Evolutionary conservation across 2,329 filamentous ascomycete species (phyloP).

Genomic region (Sporothrix pallida): DNA sequence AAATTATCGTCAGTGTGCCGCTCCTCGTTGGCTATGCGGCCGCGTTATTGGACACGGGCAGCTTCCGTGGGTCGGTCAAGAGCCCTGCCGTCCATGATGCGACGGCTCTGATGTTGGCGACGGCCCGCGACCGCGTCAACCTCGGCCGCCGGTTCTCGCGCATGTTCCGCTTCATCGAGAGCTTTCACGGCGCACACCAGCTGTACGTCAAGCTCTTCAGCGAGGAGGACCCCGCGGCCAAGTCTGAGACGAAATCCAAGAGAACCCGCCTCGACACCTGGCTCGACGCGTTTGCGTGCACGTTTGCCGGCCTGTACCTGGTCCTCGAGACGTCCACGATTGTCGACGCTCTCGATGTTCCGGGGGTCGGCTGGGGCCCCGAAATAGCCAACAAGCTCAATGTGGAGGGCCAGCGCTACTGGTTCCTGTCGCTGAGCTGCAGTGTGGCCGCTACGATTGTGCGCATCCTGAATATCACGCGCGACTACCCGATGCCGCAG

Average conservation of each 20-base stretch:
- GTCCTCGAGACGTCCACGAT: conserved; percentile 69
- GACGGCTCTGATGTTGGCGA: conserved; percentile 37
- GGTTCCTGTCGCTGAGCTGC: conserved; percentile 67
- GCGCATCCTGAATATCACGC: conserved; percentile 49
- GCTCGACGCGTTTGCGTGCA: conserved; percentile 63
- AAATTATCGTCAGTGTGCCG: conserved; percentile 56
- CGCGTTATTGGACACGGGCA: background rate
- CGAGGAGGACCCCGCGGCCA: background rate
- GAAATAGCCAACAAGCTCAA: conserved; percentile 55
- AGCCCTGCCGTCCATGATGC: conserved; percentile 37
- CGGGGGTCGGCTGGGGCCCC: conserved; percentile 58
- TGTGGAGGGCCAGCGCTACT: conserved; percentile 69
- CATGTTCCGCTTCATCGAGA: conserved; percentile 70
- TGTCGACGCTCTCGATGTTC: conserved; percentile 55
- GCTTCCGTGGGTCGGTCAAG: background rate
- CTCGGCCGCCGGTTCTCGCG: conserved; percentile 67
- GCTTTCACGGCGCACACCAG: conserved; percentile 58
- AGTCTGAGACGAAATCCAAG: background rate
- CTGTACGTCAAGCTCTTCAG: conserved; percentile 44
- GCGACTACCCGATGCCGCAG: conserved; percentile 47
- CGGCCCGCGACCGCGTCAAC: conserved; percentile 52
- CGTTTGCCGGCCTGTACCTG: conserved; percentile 69
- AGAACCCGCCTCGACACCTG: conserved; percentile 46
- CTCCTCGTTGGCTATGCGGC: conserved; percentile 47
- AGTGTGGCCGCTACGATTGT: conserved; percentile 54